phyloP scores from a whole-genome alignment of 176 grass and related monocot species.

The Miscanthus lutarioriparius region DNA sequence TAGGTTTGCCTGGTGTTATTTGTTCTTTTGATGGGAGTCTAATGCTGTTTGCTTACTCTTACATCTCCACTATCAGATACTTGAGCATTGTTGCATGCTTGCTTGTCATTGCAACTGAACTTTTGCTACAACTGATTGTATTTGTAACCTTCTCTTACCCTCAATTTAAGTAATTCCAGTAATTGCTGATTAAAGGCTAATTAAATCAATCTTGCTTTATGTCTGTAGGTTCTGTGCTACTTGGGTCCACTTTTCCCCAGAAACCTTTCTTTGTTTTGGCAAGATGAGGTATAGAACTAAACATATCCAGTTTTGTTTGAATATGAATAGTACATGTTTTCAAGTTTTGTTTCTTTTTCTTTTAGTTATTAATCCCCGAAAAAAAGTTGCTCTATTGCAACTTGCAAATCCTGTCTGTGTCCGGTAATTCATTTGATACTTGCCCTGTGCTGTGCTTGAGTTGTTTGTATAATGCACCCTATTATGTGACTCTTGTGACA shows the following conservation, averaged over 20 bases:
- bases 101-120: conserved; percentile 2
- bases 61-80: conserved; percentile 1
- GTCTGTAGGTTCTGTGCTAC: conserved; percentile 74
- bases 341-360: conserved; percentile 3
- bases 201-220: neutral
- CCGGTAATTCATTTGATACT: conserved; percentile 13
- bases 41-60: conserved; percentile 29
- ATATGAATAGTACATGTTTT: conserved; percentile 29
- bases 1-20: neutral
- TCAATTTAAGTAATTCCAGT: conserved; percentile 22
- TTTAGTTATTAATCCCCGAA: neutral
- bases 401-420: neutral
- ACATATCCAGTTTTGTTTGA: conserved; percentile 27
- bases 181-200: neutral
- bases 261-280: conserved; percentile 88
- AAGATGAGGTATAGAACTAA: conserved; percentile 90
- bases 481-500: neutral
- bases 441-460: conserved; percentile 5
- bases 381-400: neutral
- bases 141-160: conserved; percentile 7
- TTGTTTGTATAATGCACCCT: conserved; percentile 27
- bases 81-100: neutral
- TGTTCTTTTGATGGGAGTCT: conserved; percentile 11
- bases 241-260: conserved; percentile 87
- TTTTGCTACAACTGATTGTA: conserved; percentile 1